Evolutionary conservation across 2,329 filamentous ascomycete species (phyloP).

Genomic region (Monosporascus sp.): DNA sequence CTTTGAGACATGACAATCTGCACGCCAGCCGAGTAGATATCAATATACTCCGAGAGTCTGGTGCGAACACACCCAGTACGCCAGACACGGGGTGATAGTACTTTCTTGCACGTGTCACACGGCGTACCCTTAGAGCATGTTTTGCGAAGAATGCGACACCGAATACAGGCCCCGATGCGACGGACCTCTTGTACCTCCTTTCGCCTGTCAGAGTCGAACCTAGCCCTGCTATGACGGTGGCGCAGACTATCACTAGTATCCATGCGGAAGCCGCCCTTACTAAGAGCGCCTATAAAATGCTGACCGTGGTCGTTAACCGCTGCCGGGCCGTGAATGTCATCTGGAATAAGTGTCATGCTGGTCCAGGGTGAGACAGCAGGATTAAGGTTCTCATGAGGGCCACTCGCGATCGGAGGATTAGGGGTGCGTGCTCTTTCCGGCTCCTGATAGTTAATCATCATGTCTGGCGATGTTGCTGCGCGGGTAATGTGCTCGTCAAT

Average conservation of each 20-base stretch:
- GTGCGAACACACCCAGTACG: conserved; percentile 59
- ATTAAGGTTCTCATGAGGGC: neutral
- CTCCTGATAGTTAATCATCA: conserved; percentile 24
- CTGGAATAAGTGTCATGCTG: conserved; percentile 26
- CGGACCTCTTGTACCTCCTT: conserved; percentile 63
- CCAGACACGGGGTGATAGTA: conserved; percentile 61
- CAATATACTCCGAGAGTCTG: conserved; percentile 55
- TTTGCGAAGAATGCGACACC: conserved; percentile 62
- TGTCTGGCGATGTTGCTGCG: conserved; percentile 14
- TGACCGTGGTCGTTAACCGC: conserved; percentile 26
- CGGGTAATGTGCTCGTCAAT: conserved; percentile 14
- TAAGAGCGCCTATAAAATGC: conserved; percentile 22
- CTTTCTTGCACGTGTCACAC: conserved; percentile 59
- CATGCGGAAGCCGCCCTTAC: conserved; percentile 49
- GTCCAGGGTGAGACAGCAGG: conserved; percentile 21
- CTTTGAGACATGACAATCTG: conserved; percentile 59
- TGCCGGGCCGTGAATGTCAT: conserved; percentile 25
- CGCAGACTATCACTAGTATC: conserved; percentile 39
- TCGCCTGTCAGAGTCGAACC: conserved; percentile 53
- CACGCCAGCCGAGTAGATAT: conserved; percentile 59
- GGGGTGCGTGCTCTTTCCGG: conserved; percentile 12
- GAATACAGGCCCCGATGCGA: conserved; percentile 60
- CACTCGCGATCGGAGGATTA: neutral
- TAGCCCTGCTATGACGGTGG: conserved; percentile 49
- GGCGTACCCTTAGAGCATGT: conserved; percentile 61